phyloP scores from a whole-genome alignment of 192 early-diverging fungal genomes.

The Backusella tuberculispora region DNA sequence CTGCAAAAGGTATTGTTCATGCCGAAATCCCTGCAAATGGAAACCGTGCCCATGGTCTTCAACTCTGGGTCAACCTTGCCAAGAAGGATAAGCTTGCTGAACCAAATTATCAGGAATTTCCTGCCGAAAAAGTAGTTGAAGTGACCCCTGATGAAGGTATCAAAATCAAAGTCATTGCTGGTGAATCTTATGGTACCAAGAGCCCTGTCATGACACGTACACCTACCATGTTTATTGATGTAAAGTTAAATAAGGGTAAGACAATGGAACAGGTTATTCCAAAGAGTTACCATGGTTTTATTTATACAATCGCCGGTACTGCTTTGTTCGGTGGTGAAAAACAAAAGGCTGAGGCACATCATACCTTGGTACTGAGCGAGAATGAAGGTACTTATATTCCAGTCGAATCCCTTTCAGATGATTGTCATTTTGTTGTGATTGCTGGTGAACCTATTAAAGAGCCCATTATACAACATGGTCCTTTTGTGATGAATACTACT shows the following conservation, averaged over 20 bases:
- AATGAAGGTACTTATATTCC: slow-evolving; percentile 44
- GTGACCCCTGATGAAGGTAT: slow-evolving; percentile 55
- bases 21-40: slow-evolving; percentile 65
- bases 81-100: slow-evolving; percentile 70
- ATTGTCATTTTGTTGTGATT: slow-evolving; percentile 40
- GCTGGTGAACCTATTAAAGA: slow-evolving; percentile 48
- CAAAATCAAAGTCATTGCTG: slow-evolving; percentile 84
- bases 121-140: slow-evolving; percentile 65
- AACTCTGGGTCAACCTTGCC: slow-evolving; percentile 81
- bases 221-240: slow-evolving; percentile 81
- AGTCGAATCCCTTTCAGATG: slow-evolving; percentile 40
- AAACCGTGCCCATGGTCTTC: slow-evolving; percentile 52
- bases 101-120: slow-evolving; percentile 74
- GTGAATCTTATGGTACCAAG: slow-evolving; percentile 69
- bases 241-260: slow-evolving; percentile 61
- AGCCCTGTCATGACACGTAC: slow-evolving; percentile 75
- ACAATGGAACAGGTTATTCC: slow-evolving; percentile 61
- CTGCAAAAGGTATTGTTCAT: slow-evolving; percentile 60
- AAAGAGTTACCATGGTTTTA: slow-evolving; percentile 57
- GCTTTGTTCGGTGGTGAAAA: slow-evolving; percentile 54
- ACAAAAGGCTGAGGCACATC: slow-evolving; percentile 38
- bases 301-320: slow-evolving; percentile 64
- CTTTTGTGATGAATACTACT: slow-evolving; percentile 67
- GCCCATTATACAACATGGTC: slow-evolving; percentile 62
- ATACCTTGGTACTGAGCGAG: slow-evolving; percentile 46